These are phyloP conservation scores for Marasmius tenuissimus DNA, from an alignment of 1,284 basidiomycete genomes.

Conservation along the genomic window DNA sequence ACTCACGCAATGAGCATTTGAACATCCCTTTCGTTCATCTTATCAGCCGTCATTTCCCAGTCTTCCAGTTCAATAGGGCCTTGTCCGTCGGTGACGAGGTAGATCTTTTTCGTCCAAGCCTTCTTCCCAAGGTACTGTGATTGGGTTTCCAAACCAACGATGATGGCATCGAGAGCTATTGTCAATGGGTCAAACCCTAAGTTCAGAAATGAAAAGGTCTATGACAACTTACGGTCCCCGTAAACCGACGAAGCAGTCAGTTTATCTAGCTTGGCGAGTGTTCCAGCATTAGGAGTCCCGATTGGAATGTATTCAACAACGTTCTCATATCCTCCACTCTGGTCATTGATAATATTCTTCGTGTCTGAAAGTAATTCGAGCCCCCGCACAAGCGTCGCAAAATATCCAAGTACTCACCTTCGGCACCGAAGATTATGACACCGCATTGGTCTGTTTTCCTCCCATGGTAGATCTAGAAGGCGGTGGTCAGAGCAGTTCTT, in stretches of 20 bases:
- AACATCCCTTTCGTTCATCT: conserved; percentile 63
- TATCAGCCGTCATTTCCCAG: conserved; percentile 71
- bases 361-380: conserved; percentile 47
- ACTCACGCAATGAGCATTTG: conserved; percentile 67
- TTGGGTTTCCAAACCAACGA: conserved; percentile 84
- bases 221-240: conserved; percentile 65
- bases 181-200: background rate
- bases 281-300: conserved; percentile 72
- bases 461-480: conserved; percentile 76
- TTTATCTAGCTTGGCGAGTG: conserved; percentile 71
- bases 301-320: conserved; percentile 81
- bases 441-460: conserved; percentile 92
- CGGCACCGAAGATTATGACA: conserved; percentile 81
- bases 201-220: background rate
- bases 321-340: conserved; percentile 70
- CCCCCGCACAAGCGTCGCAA: conserved; percentile 5
- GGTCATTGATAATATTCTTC: conserved; percentile 68
- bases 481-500: background rate
- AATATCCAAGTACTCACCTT: conserved; percentile 46
- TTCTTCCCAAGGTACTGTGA: conserved; percentile 58
- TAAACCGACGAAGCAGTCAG: conserved; percentile 59
- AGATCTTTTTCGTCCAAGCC: conserved; percentile 80
- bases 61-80: conserved; percentile 69
- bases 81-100: conserved; percentile 81
- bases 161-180: conserved; percentile 82